A percentile compares a stretch with the other conserved stretches of the same genome.
Conservation (phyloP, 441 rosid genomes). For the Gossypium laxum region DNA sequence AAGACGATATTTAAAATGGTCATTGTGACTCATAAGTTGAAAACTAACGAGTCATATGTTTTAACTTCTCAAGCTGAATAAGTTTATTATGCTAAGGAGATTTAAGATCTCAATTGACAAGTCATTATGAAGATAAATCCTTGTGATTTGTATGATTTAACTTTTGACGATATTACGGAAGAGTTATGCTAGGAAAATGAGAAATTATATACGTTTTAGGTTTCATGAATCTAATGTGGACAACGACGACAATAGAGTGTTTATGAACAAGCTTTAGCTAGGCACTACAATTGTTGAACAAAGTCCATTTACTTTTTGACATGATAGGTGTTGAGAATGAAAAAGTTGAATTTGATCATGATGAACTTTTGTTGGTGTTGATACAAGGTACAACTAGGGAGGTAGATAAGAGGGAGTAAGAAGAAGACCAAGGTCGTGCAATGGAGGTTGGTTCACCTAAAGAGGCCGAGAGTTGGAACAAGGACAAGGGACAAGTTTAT, state of each 20-base stretch:
- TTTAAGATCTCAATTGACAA: background rate
- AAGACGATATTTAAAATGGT: background rate
- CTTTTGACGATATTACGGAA: background rate
- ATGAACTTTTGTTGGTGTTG: conserved; percentile 24
- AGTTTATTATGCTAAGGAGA: background rate
- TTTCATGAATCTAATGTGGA: background rate
- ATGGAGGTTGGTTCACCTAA: no score
- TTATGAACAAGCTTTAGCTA: background rate
- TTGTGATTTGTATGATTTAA: background rate
- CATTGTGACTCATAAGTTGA: background rate
- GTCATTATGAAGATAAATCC: background rate
- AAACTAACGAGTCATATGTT: background rate
- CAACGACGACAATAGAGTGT: background rate
- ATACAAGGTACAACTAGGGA: no score
- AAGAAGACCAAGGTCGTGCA: no score
- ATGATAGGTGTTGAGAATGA: background rate
- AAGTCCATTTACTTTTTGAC: background rate
- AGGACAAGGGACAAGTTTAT: no score
- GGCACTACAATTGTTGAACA: background rate
- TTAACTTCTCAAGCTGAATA: background rate
- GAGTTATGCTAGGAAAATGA: background rate
- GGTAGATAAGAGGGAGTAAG: no score
- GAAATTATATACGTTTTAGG: background rate
- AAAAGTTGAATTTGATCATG: background rate
- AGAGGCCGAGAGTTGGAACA: no score